A percentile compares a stretch with the other conserved stretches of the same genome.
Evolutionary conservation across 2,329 filamentous ascomycete species (phyloP).

Genomic region (Penicillium sp.): DNA sequence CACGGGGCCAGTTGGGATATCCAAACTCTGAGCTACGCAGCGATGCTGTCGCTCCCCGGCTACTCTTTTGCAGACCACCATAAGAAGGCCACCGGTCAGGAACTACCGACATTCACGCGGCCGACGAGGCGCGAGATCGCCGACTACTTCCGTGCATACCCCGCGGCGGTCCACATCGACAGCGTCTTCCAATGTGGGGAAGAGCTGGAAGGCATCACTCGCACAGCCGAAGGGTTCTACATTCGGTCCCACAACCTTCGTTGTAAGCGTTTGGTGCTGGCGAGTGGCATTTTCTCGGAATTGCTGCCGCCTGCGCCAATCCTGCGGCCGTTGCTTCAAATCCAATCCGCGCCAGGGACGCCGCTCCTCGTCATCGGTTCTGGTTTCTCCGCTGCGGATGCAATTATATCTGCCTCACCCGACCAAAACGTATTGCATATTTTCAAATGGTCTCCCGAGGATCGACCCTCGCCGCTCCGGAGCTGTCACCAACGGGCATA

Average conservation of each 20-base stretch:
- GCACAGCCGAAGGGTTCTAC: slow-evolving; percentile 48
- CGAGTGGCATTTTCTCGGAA: slow-evolving; percentile 59
- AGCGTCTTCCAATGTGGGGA: slow-evolving; percentile 47
- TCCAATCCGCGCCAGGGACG: slow-evolving; percentile 25
- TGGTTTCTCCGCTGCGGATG: slow-evolving; percentile 62
- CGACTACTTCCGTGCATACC: slow-evolving; percentile 56
- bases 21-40: slow-evolving; percentile 60
- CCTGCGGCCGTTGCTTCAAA: slow-evolving; percentile 46
- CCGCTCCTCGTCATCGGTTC: slow-evolving; percentile 60
- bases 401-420: slow-evolving; percentile 52
- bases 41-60: slow-evolving; percentile 60
- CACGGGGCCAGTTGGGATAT: slow-evolving; percentile 55
- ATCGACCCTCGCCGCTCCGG: slow-evolving; percentile 55
- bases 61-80: slow-evolving; percentile 58
- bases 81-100: slow-evolving; percentile 38
- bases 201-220: slow-evolving; percentile 44
- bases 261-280: slow-evolving; percentile 58
- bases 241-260: slow-evolving; percentile 52
- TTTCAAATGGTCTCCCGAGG: slow-evolving; percentile 59
- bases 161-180: slow-evolving; percentile 52
- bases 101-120: slow-evolving; percentile 53
- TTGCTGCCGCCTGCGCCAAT: slow-evolving; percentile 52
- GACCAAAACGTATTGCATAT: slow-evolving; percentile 54
- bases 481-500: slow-evolving; percentile 61
- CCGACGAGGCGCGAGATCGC: slow-evolving; percentile 56